Conservation (phyloP, 2,329 filamentous ascomycete species). For the Sarocladium brachiariae region DNA sequence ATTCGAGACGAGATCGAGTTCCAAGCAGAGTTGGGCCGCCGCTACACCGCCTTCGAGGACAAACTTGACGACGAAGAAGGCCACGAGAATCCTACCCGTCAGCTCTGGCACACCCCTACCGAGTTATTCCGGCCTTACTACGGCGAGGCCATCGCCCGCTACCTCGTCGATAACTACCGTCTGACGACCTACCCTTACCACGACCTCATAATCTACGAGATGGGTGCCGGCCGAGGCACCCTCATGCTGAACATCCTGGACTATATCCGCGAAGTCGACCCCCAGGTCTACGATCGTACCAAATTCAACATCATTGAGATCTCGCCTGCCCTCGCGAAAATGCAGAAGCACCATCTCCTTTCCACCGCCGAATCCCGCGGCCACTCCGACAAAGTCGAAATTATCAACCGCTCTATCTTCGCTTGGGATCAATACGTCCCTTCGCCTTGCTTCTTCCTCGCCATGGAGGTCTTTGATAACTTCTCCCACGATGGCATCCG, state of each 20-base stretch:
- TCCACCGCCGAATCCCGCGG: conserved; percentile 61
- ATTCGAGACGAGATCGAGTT: conserved; percentile 84
- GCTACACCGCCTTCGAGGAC: conserved; percentile 90
- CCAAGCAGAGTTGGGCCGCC: conserved; percentile 64
- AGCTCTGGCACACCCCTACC: conserved; percentile 97
- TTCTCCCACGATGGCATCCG: conserved; percentile 93
- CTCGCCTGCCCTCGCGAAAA: conserved; percentile 67
- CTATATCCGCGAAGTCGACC: conserved; percentile 84
- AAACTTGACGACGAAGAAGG: conserved; percentile 63
- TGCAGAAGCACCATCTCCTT: conserved; percentile 68
- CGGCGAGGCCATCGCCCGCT: conserved; percentile 93
- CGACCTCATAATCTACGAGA: conserved; percentile 96
- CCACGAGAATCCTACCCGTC: conserved; percentile 61
- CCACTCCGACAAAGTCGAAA: conserved; percentile 80
- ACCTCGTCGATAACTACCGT: conserved; percentile 93
- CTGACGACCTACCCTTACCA: conserved; percentile 91
- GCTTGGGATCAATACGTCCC: conserved; percentile 87
- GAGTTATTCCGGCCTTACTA: conserved; percentile 96
- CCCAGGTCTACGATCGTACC: conserved; percentile 88
- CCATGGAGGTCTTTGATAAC: conserved; percentile 97
- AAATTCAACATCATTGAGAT: conserved; percentile 97
- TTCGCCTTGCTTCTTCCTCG: conserved; percentile 93
- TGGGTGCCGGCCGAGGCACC: conserved; percentile 95
- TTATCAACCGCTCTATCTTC: conserved; percentile 91
- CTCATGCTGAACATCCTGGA: conserved; percentile 98